Evolutionary conservation across 495 filamentous ascomycete genomes (phyloP), one percentile per base, ranked within the genome.

Genomic region (Lophium mytilinum): DNA sequence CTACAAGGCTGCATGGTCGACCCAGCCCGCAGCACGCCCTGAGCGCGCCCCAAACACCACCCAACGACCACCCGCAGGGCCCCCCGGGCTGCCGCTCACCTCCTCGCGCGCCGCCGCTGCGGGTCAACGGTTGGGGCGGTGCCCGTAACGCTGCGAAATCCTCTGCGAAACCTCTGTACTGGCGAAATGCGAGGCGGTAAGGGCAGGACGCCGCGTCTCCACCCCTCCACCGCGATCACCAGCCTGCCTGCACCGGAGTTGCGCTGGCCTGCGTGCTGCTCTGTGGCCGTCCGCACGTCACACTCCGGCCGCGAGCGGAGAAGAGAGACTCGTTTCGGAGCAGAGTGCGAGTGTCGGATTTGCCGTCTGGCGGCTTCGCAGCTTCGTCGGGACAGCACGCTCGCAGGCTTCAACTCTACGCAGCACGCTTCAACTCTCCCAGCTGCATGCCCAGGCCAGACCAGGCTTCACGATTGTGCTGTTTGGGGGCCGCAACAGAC

Each of bases 1-100:
- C 54, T 53, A 60, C 57, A 64, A 61, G 61, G 61, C 61, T 64
- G 61, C 61, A 64, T 57, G 52, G 36, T n/a, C 11, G 24, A 49
- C 36, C 36, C 24, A 54, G 52, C 24, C 19, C 10, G 39, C 35
- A 48, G 40, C 45, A 48, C 45, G 45, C 45, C 45, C 17, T 41
- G 19, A 24, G n/a, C 19, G 21, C 12, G n/a, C 21, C 21, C 45
- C 17, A 48, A 36, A 33, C 49, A 52, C 49, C 12, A 24, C 49
- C 49, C 49, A n/a, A 5, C 24, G 24, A 30, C 24, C 3, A 6
- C 24, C 24, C 2, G 24, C 12, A 37, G 8, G 33, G 24, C 15
- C 19, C 24, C 49, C 36, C 49, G 49, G 24, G 15, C 49, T 36
- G 34, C 24, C 24, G 15, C 14, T 36, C 52, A 54, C 24, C 37